phyloP scores from a whole-genome alignment of 352 stramenopile genomes.

The Pythium guiyangense region DNA sequence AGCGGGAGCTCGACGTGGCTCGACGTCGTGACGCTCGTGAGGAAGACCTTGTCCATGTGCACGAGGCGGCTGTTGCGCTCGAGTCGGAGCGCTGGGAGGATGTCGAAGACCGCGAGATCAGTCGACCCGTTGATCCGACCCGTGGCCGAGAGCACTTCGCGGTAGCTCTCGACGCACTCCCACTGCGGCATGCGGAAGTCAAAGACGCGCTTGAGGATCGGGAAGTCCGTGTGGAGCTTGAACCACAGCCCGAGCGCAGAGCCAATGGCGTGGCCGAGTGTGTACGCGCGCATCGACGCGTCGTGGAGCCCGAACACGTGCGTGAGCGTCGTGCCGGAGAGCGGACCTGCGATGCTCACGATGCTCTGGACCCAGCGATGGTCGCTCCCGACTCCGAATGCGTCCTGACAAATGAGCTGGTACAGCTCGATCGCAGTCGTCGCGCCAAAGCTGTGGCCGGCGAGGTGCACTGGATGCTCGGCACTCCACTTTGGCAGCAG shows the following conservation, averaged over 20 bases:
- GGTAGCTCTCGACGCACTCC: slow-evolving; percentile 34
- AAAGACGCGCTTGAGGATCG: slow-evolving; percentile 29
- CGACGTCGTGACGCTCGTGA: slow-evolving; percentile 65
- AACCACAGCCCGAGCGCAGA: slow-evolving; percentile 35
- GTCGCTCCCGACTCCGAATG: slow-evolving; percentile 44
- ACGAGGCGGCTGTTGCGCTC: slow-evolving; percentile 6
- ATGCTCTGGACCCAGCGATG: slow-evolving; percentile 58
- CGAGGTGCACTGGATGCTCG: slow-evolving; percentile 43
- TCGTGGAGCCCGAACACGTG: slow-evolving; percentile 44
- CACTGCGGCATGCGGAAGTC: slow-evolving; percentile 66
- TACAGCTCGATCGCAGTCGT: slow-evolving; percentile 72
- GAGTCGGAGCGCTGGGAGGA: slow-evolving; percentile 15
- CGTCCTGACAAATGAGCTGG: slow-evolving; percentile 53
- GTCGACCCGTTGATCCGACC: slow-evolving; percentile 12
- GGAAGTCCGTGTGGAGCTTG: slow-evolving; percentile 35
- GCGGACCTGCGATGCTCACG: slow-evolving; percentile 46
- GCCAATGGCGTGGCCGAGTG: slow-evolving; percentile 29
- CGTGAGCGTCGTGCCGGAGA: slow-evolving; percentile 49
- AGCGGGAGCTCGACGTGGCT: slow-evolving; percentile 8
- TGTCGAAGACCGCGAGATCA: slow-evolving; percentile 3
- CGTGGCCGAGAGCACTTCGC: slow-evolving; percentile 17
- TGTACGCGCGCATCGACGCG: slow-evolving; percentile 26
- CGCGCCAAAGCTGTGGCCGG: slow-evolving; percentile 58
- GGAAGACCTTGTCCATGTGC: slow-evolving; percentile 30
- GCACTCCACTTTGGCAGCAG: slow-evolving; percentile 42